Base-by-base conservation (phyloP, 108 stramenopile genomes). In the Ochromonas danica region DNA sequence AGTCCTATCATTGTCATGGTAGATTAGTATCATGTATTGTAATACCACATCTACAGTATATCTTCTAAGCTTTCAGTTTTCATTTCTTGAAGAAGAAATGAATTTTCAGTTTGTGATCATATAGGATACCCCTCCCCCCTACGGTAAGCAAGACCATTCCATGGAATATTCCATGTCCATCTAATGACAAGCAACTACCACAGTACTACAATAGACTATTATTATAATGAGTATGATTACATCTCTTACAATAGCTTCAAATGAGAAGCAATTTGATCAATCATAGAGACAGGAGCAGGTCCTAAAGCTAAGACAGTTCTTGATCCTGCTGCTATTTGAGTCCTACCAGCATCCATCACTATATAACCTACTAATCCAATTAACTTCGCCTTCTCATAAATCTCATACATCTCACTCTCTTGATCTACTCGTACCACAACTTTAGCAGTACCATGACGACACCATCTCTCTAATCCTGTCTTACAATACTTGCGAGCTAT, bases 251-350 rank as follows among this genome's bases (percentile, higher is more conserved):
- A 90, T 38, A 95, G 81, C 70, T 95, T 95, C 40, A 95, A 80
- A 86, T 95, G 93, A 36, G 90, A 88, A 0, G 90, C 91, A 28
- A 95, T 80, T 43, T 82, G 92, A 35, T 94, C 93, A 82, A 95
- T 91, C 35, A 89, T 91, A 70, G 78, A 80, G 0, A 89, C 88
- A 36, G 94, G 94, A 0, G 91, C 93, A 40, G 92, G 92, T 40
- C 92, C 92, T 57, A 95, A 79, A 57, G 93, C 94, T 57, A 93
- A 81, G 2, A 95, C 94, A 25, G 94, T 95, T 63, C 92, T 78
- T 31, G 90, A 91, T 60, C 94, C 94, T 35, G 94, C 92, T 25
- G 92, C 92, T 86, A 95, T 95, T 85, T 95, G 94, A 38, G 94
- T 95, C 42, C 93, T 84, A 14, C 94, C 94, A 1, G 94, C 94